phyloP scores from a whole-genome alignment of 805 yeast genomes.

The Millerozyma miso region DNA sequence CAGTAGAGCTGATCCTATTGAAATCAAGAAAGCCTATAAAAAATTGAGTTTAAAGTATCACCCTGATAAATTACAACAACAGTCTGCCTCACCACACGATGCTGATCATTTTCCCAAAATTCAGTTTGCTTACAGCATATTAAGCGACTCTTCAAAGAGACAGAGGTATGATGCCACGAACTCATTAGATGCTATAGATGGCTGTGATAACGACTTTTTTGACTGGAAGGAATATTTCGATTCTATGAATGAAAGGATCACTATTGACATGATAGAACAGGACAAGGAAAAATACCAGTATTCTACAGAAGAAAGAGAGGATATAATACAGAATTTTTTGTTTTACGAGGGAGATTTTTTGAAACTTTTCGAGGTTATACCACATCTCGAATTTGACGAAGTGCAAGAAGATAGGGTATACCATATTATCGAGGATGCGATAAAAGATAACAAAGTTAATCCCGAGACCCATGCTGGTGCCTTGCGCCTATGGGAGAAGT shows the following conservation, averaged over 20 bases:
- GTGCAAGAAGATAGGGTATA: slow-evolving; percentile 61
- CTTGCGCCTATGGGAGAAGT: slow-evolving; percentile 44
- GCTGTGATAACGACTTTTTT: slow-evolving; percentile 34
- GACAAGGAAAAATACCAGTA: slow-evolving; percentile 64
- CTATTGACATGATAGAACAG: slow-evolving; percentile 62
- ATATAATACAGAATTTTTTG: slow-evolving; percentile 56
- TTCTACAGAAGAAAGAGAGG: slow-evolving; percentile 55
- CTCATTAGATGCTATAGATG: slow-evolving; percentile 40
- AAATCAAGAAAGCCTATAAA: slow-evolving; percentile 65
- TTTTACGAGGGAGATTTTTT: slow-evolving; percentile 66
- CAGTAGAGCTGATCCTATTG: slow-evolving; percentile 41
- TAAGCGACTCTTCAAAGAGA: slow-evolving; percentile 55
- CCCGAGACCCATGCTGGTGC: slow-evolving; percentile 24
- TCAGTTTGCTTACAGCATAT: slow-evolving; percentile 69
- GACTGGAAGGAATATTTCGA: slow-evolving; percentile 59
- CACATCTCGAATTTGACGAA: slow-evolving; percentile 64
- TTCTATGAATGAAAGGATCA: slow-evolving; percentile 45
- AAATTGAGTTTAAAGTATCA: slow-evolving; percentile 60
- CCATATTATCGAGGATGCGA: slow-evolving; percentile 40
- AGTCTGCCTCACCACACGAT: slow-evolving; percentile 12
- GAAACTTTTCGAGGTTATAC: slow-evolving; percentile 65
- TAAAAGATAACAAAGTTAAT: slow-evolving; percentile 33
- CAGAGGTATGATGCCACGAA: slow-evolving; percentile 70
- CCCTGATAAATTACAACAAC: slow-evolving; percentile 60
- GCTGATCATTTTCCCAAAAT: slow-evolving; percentile 53